Evolutionary conservation across 305 asterid genomes (phyloP), one percentile per base, ranked within the genome.

Genomic region (Euphrasia arctica): DNA sequence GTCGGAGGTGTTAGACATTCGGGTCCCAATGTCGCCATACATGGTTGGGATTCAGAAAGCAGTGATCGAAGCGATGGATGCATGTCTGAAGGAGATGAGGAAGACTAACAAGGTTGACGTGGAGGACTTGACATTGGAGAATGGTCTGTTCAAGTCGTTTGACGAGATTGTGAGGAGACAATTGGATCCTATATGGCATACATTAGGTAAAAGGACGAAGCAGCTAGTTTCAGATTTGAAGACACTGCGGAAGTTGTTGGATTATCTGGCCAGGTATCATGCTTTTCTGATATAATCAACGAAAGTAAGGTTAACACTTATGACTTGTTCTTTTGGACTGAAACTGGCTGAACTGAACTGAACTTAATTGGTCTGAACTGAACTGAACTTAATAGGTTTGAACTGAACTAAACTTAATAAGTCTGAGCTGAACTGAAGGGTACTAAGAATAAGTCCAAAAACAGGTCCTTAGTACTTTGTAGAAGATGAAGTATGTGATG

Each of bases 111-210:
- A 92, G 85, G 97, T 92, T 69, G 97, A 92, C 54, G 86, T 92
- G 69, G 98, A 89, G 58, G 98, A 90, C 76, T 82, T 92, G 80
- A 90, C 97, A 0, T 95, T 92, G 77, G 97, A 92, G 80, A 92
- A 84, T 59, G 95, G 96, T 58, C 73, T 92, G 83, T 92, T 92
- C 82, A 92, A 92, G 91, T 90, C 97, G 43, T 92, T 92, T 64
- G 98, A 92, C 79, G 97, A 92, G 90, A 87, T 92, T 76, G 70
- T 92, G 36, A 82, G 91, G 74, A 85, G 86, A 71, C 98, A 92
- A 72, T 78, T 92, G 79, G 97, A 92, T 75, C 98, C 98, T 61
- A 92, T 90, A 72, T 92, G 98, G 98, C 98, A 92, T 75, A 92
- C 96, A 51, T 64, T 92, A 63, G 97, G 97, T 80, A 87, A 84